Evolutionary conservation across 768 basidiomycete species (phyloP), one percentile per base, ranked within the genome.

Genomic region (Pholiota conissans): DNA sequence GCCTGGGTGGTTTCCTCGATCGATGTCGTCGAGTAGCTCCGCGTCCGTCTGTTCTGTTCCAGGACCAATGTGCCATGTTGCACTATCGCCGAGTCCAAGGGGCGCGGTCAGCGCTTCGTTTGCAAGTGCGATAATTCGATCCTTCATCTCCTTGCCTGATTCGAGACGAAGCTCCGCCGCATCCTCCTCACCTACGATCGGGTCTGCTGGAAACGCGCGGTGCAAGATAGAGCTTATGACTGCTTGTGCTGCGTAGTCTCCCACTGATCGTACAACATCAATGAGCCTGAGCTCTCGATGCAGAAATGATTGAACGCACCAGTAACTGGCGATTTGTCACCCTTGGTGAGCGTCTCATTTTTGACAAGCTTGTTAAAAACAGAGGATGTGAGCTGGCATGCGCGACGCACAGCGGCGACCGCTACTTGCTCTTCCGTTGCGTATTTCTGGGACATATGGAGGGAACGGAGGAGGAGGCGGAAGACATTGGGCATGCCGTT

Each of bases 141-240:
- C 76, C 34, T 66, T 67, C 64, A 69, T 61, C 42, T 57, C 54
- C 47, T 61, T 63, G 22, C 63, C 65, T 9, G 59, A 61, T 13
- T 63, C 63, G 18, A 24, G 30, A 6, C 90, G 83, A 18, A 98
- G 73, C 52, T 93, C 91, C 0, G 84, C 77, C 0, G 96, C 88
- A 69, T 97, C 93, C 72, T 99, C 96, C 72, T 99, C 97, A 29
- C 95, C 97, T 35, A 98, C 88, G 67, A 98, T 92, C 8, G 83
- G 83, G 72, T 98, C 95, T 0, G 79, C 64, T 0, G 95, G 96
- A 73, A 97, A 98, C 0, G 87, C 85, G 11, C 76, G 75, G 14
- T 73, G 69, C 32, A 99, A 82, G 67, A 98, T 89, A 7, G 87
- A 79, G 58, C 89, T 90, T 65, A 99, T 87, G 39, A 98, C 84